Evolutionary conservation across 2,329 filamentous ascomycete genomes (phyloP), one percentile per base, ranked within the genome.

Genomic region (Phaeoacremonium minimum): DNA sequence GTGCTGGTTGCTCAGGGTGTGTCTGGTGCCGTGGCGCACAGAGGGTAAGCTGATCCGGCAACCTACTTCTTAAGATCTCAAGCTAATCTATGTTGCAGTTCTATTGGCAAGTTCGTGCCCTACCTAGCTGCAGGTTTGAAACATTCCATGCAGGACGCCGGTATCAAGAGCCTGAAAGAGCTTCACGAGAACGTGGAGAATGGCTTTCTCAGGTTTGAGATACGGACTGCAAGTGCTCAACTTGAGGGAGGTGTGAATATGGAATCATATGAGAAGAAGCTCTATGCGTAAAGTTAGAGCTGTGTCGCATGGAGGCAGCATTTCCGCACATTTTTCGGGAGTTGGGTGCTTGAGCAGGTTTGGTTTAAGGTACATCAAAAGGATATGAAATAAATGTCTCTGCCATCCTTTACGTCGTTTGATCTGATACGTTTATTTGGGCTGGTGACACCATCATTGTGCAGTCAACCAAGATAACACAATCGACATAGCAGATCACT

Each of bases 201-300:
- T 19, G 88, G 90, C 43, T 78, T 69, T 33, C 82, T 96, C 37
- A 81, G 93, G 55, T 98, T 98, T 60, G 93, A 98, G 74, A 75
- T 97, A 56, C 78, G 93, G 53, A 97, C 89, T 43, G 85, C 89
- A 42, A 95, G 89, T 64, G 93, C 93, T 34, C 89, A 95, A 77
- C 77, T 94, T 41, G 93, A 98, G 74, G 93, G 93, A 47, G 93
- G 91, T 59, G 90, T 98, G 44, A 94, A 97, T 70, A 89, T 98
- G 76, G 89, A 97, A 73, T 91, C 87, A 61, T 97, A 95, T 62
- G 93, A 97, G 75, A 98, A 98, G 85, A 98, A 97, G 79, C 85
- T 98, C 50, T 98, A 95, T 68, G 88, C 89, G 54, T 96, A 80
- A 51, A 26, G 11, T 15, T 34, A 18, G 28, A 35, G 4, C 6